phyloP scores from a whole-genome alignment of 257 asterid species.

The Nicotiana tabacum region DNA sequence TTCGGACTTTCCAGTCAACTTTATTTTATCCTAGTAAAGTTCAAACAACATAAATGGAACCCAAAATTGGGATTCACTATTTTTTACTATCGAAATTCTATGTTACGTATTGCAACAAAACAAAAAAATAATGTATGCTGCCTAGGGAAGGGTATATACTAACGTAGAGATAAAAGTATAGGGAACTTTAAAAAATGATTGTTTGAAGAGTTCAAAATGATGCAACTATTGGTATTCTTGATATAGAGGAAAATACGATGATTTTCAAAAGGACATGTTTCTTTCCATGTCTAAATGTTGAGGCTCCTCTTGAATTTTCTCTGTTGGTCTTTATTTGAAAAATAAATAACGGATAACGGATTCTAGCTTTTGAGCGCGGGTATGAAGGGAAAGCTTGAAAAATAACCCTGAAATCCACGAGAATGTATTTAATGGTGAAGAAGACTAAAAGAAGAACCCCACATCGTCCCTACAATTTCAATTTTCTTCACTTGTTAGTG shows the following conservation, averaged over 20 bases:
- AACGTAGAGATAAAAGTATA: slow-evolving; percentile 3
- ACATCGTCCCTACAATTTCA: slow-evolving; percentile 14
- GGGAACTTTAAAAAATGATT: background rate
- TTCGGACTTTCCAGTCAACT: slow-evolving; percentile 35
- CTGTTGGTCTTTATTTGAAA: background rate
- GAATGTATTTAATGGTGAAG: slow-evolving; percentile 45
- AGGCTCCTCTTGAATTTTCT: background rate
- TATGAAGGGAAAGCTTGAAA: slow-evolving; percentile 49
- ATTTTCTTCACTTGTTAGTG: slow-evolving; percentile 32
- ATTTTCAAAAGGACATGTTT: background rate
- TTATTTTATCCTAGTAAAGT: background rate
- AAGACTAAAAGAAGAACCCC: slow-evolving; percentile 26
- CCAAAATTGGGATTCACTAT: background rate
- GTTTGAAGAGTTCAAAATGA: background rate
- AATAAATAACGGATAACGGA: slow-evolving; percentile 72
- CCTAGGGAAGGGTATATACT: background rate
- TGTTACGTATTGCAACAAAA: background rate
- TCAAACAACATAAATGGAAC: background rate
- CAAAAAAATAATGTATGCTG: background rate
- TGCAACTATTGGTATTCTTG: too few relatives aligned
- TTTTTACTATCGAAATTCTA: background rate
- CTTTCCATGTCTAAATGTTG: background rate
- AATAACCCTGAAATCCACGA: slow-evolving; percentile 79
- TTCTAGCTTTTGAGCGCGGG: slow-evolving; percentile 75
- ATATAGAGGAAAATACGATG: too few relatives aligned